Conservation (phyloP, 495 filamentous ascomycete genomes). For the Talaromyces thailandensis region DNA sequence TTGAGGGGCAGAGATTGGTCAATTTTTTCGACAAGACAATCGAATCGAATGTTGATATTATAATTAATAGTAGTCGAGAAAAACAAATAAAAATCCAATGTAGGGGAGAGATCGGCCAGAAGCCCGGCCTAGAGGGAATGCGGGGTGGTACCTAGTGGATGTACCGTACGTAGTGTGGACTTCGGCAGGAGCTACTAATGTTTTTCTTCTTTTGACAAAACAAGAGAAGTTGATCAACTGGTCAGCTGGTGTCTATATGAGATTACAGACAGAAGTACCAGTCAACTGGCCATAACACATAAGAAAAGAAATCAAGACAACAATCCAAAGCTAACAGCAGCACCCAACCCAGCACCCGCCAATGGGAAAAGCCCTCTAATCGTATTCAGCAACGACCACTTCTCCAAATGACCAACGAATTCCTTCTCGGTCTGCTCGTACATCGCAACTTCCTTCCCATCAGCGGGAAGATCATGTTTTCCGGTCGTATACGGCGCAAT, state of each 20-base stretch:
- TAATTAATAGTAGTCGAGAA: too few relatives aligned
- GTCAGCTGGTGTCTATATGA: too few relatives aligned
- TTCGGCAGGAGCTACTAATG: not conserved
- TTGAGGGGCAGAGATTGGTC: not conserved
- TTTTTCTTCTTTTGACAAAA: too few relatives aligned
- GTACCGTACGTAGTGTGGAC: not conserved
- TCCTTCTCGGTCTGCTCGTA: not conserved
- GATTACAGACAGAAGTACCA: too few relatives aligned
- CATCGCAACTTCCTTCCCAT: not conserved
- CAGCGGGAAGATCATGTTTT: not conserved
- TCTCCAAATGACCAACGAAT: not conserved
- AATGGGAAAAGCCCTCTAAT: slow-evolving; percentile 7
- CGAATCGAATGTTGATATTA: too few relatives aligned
- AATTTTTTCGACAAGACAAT: not conserved
- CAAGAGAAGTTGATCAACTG: too few relatives aligned
- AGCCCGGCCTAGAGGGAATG: not conserved
- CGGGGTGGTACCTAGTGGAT: too few relatives aligned
- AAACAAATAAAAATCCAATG: not conserved
- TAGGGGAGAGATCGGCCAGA: not conserved
- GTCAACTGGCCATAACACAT: not conserved
- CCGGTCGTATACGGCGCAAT: not conserved
- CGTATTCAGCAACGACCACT: slow-evolving; percentile 1
- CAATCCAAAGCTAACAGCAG: not conserved
- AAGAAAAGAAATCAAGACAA: not conserved
- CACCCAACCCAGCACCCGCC: slow-evolving; percentile 3